Percentiles rank a stretch among this genome's conserved stretches.
Evolutionary conservation across 805 yeast genomes (phyloP).

Genomic region (Maudiozyma serrabonitensis): DNA sequence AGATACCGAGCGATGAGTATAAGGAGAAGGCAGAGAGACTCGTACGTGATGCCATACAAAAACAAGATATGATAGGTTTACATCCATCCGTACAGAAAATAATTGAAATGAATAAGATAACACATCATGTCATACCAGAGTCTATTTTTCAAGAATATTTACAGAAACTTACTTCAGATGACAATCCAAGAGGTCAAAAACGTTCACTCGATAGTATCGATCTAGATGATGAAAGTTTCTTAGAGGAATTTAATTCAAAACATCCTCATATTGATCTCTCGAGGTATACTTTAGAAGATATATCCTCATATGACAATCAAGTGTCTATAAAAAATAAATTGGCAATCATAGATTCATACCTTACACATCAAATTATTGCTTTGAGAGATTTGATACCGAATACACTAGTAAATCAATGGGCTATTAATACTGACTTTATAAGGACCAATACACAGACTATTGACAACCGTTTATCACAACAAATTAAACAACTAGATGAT

Average conservation of each 20-base stretch:
- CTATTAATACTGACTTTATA: slow-evolving; percentile 28
- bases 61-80: slow-evolving; percentile 11
- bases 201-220: neutral
- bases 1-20: neutral
- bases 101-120: neutral
- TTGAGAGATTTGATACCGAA: slow-evolving; percentile 30
- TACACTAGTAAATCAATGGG: slow-evolving; percentile 31
- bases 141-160: neutral
- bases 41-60: neutral
- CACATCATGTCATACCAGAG: neutral
- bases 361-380: slow-evolving; percentile 30
- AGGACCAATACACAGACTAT: slow-evolving; percentile 24
- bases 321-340: slow-evolving; percentile 10
- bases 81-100: slow-evolving; percentile 13
- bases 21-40: slow-evolving; percentile 5
- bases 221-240: slow-evolving; percentile 5
- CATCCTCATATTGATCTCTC: slow-evolving; percentile 26
- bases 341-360: slow-evolving; percentile 20
- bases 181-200: slow-evolving; percentile 2
- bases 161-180: neutral
- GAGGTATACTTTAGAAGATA: slow-evolving; percentile 17
- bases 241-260: slow-evolving; percentile 4
- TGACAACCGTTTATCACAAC: slow-evolving; percentile 26
- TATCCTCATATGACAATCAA: neutral
- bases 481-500: slow-evolving; percentile 36